Base-by-base conservation (phyloP, 2,329 filamentous ascomycete species). In the Fusarium sp. region DNA sequence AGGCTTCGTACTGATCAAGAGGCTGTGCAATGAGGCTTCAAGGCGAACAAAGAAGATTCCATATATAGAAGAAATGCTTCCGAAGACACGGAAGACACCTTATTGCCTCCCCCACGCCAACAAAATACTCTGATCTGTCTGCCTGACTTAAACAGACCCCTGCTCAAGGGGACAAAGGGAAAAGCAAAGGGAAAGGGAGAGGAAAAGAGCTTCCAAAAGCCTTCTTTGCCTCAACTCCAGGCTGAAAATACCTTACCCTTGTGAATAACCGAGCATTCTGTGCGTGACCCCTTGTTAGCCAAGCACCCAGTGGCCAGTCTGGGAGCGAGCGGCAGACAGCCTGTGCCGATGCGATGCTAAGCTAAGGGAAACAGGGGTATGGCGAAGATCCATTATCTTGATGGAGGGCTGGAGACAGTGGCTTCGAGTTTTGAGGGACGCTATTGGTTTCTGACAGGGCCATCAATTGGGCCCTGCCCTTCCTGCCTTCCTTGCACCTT, bases 361-460 rank as follows among this genome's bases (percentile, higher is more conserved):
- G 21, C 42, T 10, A 39, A n/a, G n/a, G n/a, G n/a, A n/a, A 35
- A 35, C 57, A 50, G 24, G 57, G 57, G 43, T 28, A 13, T 15
- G 43, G 57, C 43, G 68, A 63, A 68, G 68, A 67, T 73, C 68
- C 66, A 70, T 72, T 47, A 43, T 52, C 43, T 41, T 39, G 23
- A 31, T 63, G 64, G 65, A 55, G 48, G 29, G 18, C 41, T 69
- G 48, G 64, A 50, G 43, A 18, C 39, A 47, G 29, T 50, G 48
- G 31, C 43, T 54, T 54, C 35, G 42, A 23, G 29, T 24, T 42
- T 20, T 5, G 20, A 33, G 38, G 28, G 24, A 18, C 23, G 28
- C 38, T 48, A 69, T 69, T 70, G 66, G 66, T 41, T 67, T 41
- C 24, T 29, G 24, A 43, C 39, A 37, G 29, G 33, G 60, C 42